Conservation (phyloP, 495 filamentous ascomycete genomes). For the Aspergillus funiculosus region DNA sequence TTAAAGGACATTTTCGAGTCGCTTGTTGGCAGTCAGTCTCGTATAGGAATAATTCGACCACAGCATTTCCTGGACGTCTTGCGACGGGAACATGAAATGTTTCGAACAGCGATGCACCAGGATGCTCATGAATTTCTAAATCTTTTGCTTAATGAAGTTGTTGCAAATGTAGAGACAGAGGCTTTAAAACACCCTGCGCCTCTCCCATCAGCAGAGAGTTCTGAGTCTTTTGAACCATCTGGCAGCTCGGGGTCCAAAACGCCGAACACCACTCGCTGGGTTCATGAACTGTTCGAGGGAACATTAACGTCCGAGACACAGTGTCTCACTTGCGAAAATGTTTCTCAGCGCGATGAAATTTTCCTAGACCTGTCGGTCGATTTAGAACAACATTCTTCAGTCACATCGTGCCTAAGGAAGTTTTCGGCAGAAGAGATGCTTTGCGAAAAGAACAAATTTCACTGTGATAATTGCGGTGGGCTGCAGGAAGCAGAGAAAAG, state of each 20-base stretch:
- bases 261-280: conserved; percentile 70
- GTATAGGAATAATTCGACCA: conserved; percentile 88
- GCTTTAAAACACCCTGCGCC: conserved; percentile 49
- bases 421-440: conserved; percentile 99
- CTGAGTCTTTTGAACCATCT: conserved; percentile 39
- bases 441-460: conserved; percentile 96
- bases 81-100: conserved; percentile 94
- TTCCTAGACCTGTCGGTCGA: conserved; percentile 96
- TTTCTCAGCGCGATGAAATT: conserved; percentile 89
- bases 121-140: conserved; percentile 98
- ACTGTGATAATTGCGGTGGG: conserved; percentile 95
- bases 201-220: conserved; percentile 31
- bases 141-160: conserved; percentile 90
- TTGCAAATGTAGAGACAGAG: conserved; percentile 84
- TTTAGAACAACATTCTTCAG: conserved; percentile 89
- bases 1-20: conserved; percentile 96
- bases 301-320: conserved; percentile 92
- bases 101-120: conserved; percentile 92
- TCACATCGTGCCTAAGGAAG: conserved; percentile 88
- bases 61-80: conserved; percentile 90
- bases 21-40: conserved; percentile 71
- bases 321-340: conserved; percentile 92
- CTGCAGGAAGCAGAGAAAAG: conserved; percentile 97
- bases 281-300: conserved; percentile 95
- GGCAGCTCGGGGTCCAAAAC: conserved; percentile 43